A percentile compares a stretch with the other conserved stretches of the same genome.
Conservation (phyloP, 2,329 filamentous ascomycete species). For the Fusarium sp. region DNA sequence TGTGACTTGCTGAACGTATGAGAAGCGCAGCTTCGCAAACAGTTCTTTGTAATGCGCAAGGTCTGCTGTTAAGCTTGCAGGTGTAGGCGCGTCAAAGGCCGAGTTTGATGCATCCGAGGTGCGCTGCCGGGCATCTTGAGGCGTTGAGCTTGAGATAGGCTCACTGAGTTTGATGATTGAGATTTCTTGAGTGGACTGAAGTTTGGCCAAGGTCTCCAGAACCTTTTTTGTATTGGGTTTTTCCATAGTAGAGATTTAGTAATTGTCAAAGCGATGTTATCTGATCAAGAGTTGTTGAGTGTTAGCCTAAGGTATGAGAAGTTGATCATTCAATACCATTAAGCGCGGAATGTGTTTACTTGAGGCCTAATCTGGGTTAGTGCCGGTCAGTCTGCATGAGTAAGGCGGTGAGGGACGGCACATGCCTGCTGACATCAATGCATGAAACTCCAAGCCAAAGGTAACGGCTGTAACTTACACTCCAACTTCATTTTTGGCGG, state of each 20-base stretch:
- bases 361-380: constrained; percentile 53
- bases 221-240: constrained; percentile 57
- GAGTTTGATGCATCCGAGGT: constrained; percentile 81
- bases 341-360: constrained; percentile 57
- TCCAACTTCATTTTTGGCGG: constrained; percentile 23
- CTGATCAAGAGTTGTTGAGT: background rate
- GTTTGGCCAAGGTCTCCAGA: constrained; percentile 65
- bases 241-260: constrained; percentile 47
- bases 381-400: constrained; percentile 8
- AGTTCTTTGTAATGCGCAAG: constrained; percentile 93
- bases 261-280: background rate
- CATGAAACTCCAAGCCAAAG: constrained; percentile 7
- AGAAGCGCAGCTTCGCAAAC: constrained; percentile 96
- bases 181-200: constrained; percentile 73
- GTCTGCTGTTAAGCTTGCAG: constrained; percentile 85
- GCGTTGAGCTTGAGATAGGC: constrained; percentile 72
- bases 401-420: constrained; percentile 45
- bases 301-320: background rate
- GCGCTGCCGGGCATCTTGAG: constrained; percentile 63
- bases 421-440: constrained; percentile 36
- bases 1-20: constrained; percentile 97
- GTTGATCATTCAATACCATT: constrained; percentile 16
- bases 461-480: constrained; percentile 8
- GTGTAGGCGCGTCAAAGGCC: constrained; percentile 77
- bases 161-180: constrained; percentile 85